Evolutionary conservation across 805 yeast genomes (phyloP).

Genomic region (Candida loeiensis): DNA sequence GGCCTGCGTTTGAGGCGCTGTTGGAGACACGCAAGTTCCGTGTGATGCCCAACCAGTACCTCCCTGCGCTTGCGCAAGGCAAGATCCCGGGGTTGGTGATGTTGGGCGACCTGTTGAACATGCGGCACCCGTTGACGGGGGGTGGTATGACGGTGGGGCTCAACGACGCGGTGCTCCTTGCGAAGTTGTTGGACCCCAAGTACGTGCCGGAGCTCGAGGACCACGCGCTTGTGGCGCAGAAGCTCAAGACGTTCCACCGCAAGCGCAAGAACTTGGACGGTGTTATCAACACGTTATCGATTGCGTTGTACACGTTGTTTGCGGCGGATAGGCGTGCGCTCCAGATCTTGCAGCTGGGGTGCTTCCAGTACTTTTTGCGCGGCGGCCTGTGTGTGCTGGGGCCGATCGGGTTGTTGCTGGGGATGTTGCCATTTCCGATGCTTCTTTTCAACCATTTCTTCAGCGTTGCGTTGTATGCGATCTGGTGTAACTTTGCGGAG

Average conservation of each 20-base stretch:
- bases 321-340: slow-evolving; percentile 77
- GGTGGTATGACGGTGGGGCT: slow-evolving; percentile 99
- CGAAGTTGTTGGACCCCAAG: slow-evolving; percentile 56
- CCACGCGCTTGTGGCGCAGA: slow-evolving; percentile 51
- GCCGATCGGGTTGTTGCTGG: slow-evolving; percentile 83
- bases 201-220: slow-evolving; percentile 55
- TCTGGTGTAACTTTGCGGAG: slow-evolving; percentile 61
- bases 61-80: slow-evolving; percentile 71
- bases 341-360: slow-evolving; percentile 74
- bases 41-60: slow-evolving; percentile 91
- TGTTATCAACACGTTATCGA: slow-evolving; percentile 84
- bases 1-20: slow-evolving; percentile 69
- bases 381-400: slow-evolving; percentile 79
- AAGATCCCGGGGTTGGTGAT: slow-evolving; percentile 65
- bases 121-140: slow-evolving; percentile 98
- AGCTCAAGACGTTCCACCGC: slow-evolving; percentile 64
- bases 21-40: slow-evolving; percentile 54
- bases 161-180: slow-evolving; percentile 72
- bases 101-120: slow-evolving; percentile 90
- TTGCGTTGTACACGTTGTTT: slow-evolving; percentile 85
- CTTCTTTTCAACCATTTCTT: slow-evolving; percentile 81
- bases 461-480: slow-evolving; percentile 82
- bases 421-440: slow-evolving; percentile 73
- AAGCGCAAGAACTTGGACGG: slow-evolving; percentile 76
- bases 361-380: slow-evolving; percentile 76